Conservation (phyloP, 73 alveolate genomes). For the Diophrys sp. region DNA sequence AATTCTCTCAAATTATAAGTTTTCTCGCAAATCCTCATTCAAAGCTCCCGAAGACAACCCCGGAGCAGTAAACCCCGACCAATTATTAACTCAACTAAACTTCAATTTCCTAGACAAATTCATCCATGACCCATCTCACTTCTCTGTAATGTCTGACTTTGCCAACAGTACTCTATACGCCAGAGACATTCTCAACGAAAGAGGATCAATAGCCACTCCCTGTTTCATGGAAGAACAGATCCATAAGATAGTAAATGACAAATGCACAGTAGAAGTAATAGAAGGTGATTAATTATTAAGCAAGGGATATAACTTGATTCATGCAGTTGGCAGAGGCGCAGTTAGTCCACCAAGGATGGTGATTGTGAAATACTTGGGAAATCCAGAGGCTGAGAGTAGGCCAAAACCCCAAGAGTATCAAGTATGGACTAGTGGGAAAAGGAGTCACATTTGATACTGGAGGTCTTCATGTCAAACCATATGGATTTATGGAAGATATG, state of each 20-base stretch:
- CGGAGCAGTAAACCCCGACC: background rate
- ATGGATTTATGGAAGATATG: slow-evolving; percentile 86
- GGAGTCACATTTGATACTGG: slow-evolving; percentile 93
- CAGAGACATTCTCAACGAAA: slow-evolving; percentile 69
- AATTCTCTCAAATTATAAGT: too few species aligned
- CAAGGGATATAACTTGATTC: slow-evolving; percentile 60
- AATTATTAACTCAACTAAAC: background rate
- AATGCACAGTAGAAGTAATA: slow-evolving; percentile 52
- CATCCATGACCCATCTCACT: background rate
- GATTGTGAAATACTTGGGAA: slow-evolving; percentile 66
- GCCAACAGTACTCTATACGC: slow-evolving; percentile 65
- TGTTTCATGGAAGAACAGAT: slow-evolving; percentile 64
- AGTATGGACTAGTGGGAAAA: slow-evolving; percentile 91
- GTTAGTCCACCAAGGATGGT: slow-evolving; percentile 67
- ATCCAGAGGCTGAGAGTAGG: too few species aligned
- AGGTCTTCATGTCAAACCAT: slow-evolving; percentile 84
- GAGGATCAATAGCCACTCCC: slow-evolving; percentile 80
- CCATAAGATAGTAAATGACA: slow-evolving; percentile 48
- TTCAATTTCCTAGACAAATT: background rate
- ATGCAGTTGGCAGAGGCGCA: slow-evolving; percentile 88
- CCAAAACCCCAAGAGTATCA: too few species aligned
- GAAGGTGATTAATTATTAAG: slow-evolving; percentile 71
- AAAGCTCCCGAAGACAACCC: background rate
- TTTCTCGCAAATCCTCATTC: background rate
- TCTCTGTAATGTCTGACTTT: background rate